Evolutionary conservation across 495 filamentous ascomycete species (phyloP).

Genomic region (Penicillium turbatum): DNA sequence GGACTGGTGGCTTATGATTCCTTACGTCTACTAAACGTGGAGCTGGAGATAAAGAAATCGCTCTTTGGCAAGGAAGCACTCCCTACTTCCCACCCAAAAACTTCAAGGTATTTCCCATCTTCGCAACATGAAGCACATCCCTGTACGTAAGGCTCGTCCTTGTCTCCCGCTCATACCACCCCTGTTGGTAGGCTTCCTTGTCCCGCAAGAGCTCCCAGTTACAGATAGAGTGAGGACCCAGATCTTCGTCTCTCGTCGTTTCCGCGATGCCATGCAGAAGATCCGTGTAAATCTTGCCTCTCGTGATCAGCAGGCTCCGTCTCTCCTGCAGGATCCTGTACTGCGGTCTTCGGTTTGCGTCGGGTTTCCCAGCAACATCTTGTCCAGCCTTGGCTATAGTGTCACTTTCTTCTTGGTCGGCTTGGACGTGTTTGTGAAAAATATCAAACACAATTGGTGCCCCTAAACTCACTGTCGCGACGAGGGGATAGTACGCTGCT

Average conservation of each 20-base stretch:
- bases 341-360: constrained; percentile 26
- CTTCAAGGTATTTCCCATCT: constrained; percentile 62
- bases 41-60: background rate
- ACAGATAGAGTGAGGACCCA: constrained; percentile 59
- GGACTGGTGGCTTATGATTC: constrained; percentile 78
- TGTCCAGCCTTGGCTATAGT: background rate
- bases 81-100: constrained; percentile 46
- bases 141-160: constrained; percentile 88
- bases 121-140: constrained; percentile 84
- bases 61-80: background rate
- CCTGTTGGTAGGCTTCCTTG: constrained; percentile 49
- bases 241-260: constrained; percentile 52
- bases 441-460: constrained; percentile 74
- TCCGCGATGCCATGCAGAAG: constrained; percentile 76
- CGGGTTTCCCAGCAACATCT: constrained; percentile 24
- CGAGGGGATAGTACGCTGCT: constrained; percentile 75
- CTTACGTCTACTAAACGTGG: constrained; percentile 58
- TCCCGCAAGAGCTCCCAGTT: constrained; percentile 82
- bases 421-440: constrained; percentile 54
- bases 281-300: constrained; percentile 60
- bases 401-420: constrained; percentile 20
- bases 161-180: constrained; percentile 57
- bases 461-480: constrained; percentile 85
- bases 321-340: constrained; percentile 84
- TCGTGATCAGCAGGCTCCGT: constrained; percentile 74